phyloP scores from a whole-genome alignment of 768 basidiomycete species.

The Exidia glandulosa region DNA sequence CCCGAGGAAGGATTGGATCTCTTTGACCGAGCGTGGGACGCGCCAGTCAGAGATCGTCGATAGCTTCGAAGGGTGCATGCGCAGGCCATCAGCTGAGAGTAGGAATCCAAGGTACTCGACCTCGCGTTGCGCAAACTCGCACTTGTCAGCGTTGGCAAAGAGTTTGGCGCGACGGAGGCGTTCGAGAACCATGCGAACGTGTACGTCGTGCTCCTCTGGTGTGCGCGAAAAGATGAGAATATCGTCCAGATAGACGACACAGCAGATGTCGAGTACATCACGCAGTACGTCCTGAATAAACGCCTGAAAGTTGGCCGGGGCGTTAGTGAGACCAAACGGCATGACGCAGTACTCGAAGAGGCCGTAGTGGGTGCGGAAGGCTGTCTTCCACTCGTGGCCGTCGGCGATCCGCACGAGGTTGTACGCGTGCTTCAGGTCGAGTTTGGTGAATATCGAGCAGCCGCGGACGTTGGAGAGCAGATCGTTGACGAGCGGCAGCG shows the following conservation, averaged over 20 bases:
- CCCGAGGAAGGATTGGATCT: conserved; percentile 20
- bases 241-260: conserved; percentile 33
- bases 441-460: conserved; percentile 9
- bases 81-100: background rate
- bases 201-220: conserved; percentile 21
- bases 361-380: conserved; percentile 19
- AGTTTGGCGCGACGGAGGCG: conserved; percentile 16
- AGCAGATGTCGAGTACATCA: conserved; percentile 25
- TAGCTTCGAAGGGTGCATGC: conserved; percentile 17
- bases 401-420: conserved; percentile 10
- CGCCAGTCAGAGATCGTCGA: conserved; percentile 20
- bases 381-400: conserved; percentile 13
- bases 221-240: conserved; percentile 31
- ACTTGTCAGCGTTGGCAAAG: conserved; percentile 26
- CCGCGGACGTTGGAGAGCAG: conserved; percentile 23
- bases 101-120: conserved; percentile 8
- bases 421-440: conserved; percentile 12
- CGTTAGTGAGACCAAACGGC: conserved; percentile 27
- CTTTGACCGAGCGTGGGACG: conserved; percentile 18
- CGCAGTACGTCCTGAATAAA: conserved; percentile 18
- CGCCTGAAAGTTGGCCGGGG: conserved; percentile 30
- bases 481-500: conserved; percentile 23
- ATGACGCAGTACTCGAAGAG: conserved; percentile 31
- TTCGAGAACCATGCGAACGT: conserved; percentile 24
- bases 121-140: conserved; percentile 17